These are phyloP conservation scores for Fusarium nanum DNA, from an alignment of 2,329 filamentous ascomycete species.

Conservation along the genomic window DNA sequence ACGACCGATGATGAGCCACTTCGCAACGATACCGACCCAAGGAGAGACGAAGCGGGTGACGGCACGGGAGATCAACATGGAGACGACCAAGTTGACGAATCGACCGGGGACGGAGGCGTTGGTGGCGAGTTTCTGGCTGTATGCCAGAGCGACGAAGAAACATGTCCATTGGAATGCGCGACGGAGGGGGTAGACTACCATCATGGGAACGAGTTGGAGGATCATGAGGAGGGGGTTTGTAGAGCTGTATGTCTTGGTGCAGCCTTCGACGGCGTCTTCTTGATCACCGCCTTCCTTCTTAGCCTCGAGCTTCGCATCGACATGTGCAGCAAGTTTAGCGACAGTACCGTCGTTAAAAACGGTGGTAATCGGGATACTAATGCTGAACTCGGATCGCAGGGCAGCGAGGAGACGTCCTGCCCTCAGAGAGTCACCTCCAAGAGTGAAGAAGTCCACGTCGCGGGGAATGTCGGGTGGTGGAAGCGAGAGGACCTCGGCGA, in stretches of 20 bases:
- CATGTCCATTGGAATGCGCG: conserved; percentile 15
- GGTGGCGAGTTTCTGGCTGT: conserved; percentile 11
- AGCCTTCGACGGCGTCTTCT: neutral
- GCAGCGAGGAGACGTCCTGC: conserved; percentile 1
- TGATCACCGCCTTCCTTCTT: neutral
- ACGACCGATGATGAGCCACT: conserved; percentile 13
- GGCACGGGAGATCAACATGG: neutral
- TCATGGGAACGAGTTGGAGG: neutral
- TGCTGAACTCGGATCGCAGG: neutral
- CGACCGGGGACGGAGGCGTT: conserved; percentile 2
- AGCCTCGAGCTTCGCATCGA: neutral
- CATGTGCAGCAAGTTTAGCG: neutral
- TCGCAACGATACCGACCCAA: neutral
- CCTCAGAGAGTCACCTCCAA: neutral
- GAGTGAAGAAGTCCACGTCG: neutral
- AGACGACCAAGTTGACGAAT: conserved; percentile 2
- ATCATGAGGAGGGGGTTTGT: conserved; percentile 10
- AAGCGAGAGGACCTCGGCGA: neutral
- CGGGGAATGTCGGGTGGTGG: neutral
- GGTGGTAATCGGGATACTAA: conserved; percentile 2
- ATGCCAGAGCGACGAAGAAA: conserved; percentile 9
- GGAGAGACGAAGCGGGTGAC: neutral
- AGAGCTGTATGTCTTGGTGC: conserved; percentile 4
- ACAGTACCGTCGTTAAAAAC: conserved; percentile 6
- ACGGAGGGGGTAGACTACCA: conserved; percentile 2